Base-by-base conservation (phyloP, 2,329 filamentous ascomycete species). In the Colletotrichum phormii region DNA sequence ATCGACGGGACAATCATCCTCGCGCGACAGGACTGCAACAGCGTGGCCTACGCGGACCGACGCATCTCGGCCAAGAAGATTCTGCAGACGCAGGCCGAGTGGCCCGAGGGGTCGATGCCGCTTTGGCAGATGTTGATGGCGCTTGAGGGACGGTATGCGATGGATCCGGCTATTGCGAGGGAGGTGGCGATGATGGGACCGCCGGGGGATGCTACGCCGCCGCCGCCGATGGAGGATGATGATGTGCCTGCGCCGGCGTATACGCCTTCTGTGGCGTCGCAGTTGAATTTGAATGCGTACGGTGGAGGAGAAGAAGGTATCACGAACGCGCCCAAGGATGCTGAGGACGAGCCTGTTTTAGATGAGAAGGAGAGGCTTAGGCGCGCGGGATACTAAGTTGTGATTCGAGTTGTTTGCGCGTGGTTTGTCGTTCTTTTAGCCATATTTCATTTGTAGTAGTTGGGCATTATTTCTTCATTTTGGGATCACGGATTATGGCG, bases 1-100 rank as follows among this genome's bases (percentile, higher is more conserved):
- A 86, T 95, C n/a, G 94, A 96, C 76, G 94, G 94, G 2, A 95
- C 94, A 0, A 87, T 96, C 22, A 86, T 96, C 54, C 91, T 95
- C 63, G 92, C 94, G 77, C 88, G 94, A 26, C 89, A 88, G 0
- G 94, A 95, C 76, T 94, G 95, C 78, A 97, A 97, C 78, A 91
- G 93, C 73, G 87, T 89, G 11, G 96, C 96, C 76, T 97, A 95
- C 79, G 89, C 90, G 18, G 87, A 94, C 74, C 78, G 78, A 13
- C 78, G 78, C n/a, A 84, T 85, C 58, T 77, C 80, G 0, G 80
- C 82, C 6, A 75, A 79, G 64, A 79, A 75, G 67, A 85, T 86
- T 55, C 71, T 86, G 2, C 74, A 74, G 35, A 81, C 78, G 4
- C 79, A 84, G 9, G 80, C 83, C 3, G 80, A 83, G 59, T 86